Evolutionary conservation across 495 filamentous ascomycete genomes (phyloP), one percentile per base, ranked within the genome.

Genomic region (Aspergillus nanangensis): DNA sequence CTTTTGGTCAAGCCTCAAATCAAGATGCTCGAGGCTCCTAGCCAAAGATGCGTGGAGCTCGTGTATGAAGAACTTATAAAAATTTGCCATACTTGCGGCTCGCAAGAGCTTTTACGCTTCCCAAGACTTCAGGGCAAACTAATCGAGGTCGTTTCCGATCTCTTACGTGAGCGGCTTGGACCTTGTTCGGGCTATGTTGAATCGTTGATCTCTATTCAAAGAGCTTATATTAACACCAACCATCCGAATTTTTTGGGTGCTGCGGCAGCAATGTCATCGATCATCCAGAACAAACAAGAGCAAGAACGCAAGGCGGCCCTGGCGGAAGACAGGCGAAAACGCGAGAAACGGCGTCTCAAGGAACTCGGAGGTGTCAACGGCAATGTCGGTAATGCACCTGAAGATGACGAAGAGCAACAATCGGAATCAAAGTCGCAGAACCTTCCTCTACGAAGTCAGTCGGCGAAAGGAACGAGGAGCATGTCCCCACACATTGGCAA

Each of bases 61-160:
- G 93, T 99, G 0, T 99, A 99, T 60, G 93, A 99, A 61, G 93
- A 99, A 62, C 78, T 99, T 8, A 99, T 99, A 68, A 99, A 99
- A 65, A 96, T 99, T 44, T 94, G 93, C 63, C 93, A 99, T 63
- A 99, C 93, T 2, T 99, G 93, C 71, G 94, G 94, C 37, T 96
- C 89, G 3, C 92, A 86, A 19, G 93, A 99, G 63, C 80, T 96
- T 13, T 78, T 88, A 37, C 76, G 93, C 36, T 99, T 94, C 61
- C 93, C 93, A 5, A 84, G 93, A 35, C 77, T 99, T 10, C 93
- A 99, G 64, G 93, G 82, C 22, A 99, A 96, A 61, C 81, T 99
- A 15, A 99, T 99, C 48, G 93, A 99, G 64, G 93, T 96, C 7
- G 93, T 99, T 1, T 96, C 92, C 7, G 93, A 99, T 61, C 83